Base-by-base conservation (phyloP, 176 grass and related monocot species). In the Dactylis glomerata region DNA sequence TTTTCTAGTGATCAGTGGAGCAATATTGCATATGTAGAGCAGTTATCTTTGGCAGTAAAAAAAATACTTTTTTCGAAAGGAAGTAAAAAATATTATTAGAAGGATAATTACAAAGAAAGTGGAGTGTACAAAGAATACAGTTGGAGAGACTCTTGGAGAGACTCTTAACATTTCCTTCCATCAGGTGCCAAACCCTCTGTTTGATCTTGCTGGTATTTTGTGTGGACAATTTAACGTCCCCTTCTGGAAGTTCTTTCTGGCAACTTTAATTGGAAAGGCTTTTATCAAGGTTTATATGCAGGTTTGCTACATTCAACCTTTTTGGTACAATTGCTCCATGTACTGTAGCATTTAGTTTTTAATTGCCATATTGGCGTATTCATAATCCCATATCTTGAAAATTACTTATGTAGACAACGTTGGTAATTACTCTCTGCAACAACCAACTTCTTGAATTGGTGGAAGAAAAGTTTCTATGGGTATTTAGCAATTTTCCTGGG, bases 211-310 rank as follows among this genome's bases (percentile, higher is more conserved):
- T 24, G 96, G 96, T 55, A 96, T 99, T 41, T 84, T 94, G 79
- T 99, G 96, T 83, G 96, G 93, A 72, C 96, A 99, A 88, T 92
- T 96, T 86, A 88, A 86, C 44, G 68, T 99, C 33, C 90, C 91
- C 62, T 99, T 99, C 84, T 96, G 93, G 96, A 94, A 94, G 76
- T 99, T 99, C 82, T 99, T 99, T 76, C 80, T 99, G 23, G 93
- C 96, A 78, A 99, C 96, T 54, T 87, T 94, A 81, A 96, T 91
- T 63, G 93, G 96, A 86, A 99, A 99, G 89, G 93, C 96, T 75
- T 45, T 99, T 76, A 81, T 99, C 87, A 96, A 99, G 83, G 89
- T 94, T 78, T 92, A 86, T 86, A 91, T 96, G 54, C 93, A 99
- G 93, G 97, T 99, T 90, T 28, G 85, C 46, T 72, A 52, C 31